These are phyloP conservation scores for Arthrobotrys iridis DNA, from an alignment of 2,329 filamentous ascomycete genomes.

Conservation along the genomic window DNA sequence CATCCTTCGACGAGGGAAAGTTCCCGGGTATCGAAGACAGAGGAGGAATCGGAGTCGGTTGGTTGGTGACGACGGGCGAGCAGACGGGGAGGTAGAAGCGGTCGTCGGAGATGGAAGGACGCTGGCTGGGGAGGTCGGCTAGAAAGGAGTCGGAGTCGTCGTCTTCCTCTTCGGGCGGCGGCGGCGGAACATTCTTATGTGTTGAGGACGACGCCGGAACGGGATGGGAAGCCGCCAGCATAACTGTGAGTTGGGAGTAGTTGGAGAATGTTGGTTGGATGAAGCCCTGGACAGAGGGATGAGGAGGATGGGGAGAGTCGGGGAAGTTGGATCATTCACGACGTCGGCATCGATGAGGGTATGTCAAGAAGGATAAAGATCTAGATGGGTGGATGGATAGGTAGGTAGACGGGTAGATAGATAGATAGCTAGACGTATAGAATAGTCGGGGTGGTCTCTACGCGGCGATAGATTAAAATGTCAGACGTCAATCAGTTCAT, in stretches of 20 bases:
- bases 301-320: too few species aligned
- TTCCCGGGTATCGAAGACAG: conserved; percentile 39
- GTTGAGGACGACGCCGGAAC: conserved; percentile 35
- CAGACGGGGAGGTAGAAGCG: conserved; percentile 52
- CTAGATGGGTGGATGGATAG: not conserved
- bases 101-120: conserved; percentile 44
- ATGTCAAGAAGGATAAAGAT: not conserved
- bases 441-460: too few species aligned
- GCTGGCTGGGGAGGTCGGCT: conserved; percentile 22
- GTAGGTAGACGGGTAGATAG: too few species aligned
- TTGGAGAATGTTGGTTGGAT: not conserved
- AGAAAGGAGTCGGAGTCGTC: conserved; percentile 9
- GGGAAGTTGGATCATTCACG: conserved; percentile 4
- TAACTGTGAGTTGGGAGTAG: not conserved
- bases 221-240: conserved; percentile 36
- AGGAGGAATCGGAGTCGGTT: conserved; percentile 33
- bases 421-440: too few species aligned
- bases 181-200: conserved; percentile 8
- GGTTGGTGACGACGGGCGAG: conserved; percentile 48
- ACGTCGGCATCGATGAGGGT: conserved; percentile 5
- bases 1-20: conserved; percentile 44
- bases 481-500: too few species aligned
- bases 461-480: too few species aligned
- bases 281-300: not conserved
- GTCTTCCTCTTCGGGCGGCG: conserved; percentile 3